Base-by-base conservation (phyloP, 78 protist genomes). In the Isochrysis galbana region DNA sequence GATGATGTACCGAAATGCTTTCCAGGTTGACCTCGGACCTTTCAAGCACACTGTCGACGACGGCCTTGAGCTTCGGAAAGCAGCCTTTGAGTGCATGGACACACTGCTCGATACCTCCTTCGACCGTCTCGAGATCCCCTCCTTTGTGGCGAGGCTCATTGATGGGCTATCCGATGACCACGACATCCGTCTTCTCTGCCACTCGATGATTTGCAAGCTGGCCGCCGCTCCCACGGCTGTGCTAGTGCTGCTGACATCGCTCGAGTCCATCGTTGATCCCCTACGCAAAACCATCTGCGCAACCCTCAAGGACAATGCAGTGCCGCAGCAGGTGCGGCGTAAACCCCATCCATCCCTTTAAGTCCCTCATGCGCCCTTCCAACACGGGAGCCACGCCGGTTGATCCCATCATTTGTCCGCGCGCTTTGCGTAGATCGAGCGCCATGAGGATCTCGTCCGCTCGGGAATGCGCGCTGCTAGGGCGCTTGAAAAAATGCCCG, bases 41-140 rank as follows among this genome's bases (percentile, higher is more conserved):
- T 98, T 98, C 95, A 98, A 91, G 95, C 98, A 97, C 94, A 80
- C n/a, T 34, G 96, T 97, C 45, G 99, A 98, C 94, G 98, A 97
- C 48, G 99, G 99, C 38, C 94, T 98, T 48, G 99, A 98, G 88
- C 74, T 95, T 11, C 93, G 97, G 39, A 96, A 96, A 94, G 74
- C 74, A 21, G 98, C 97, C 19, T 98, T 87, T 46, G 99, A 98
- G 92, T 95, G 98, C 88, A 93, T 98, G 97, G 97, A 97, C 93
- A 96, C 98, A 26, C 87, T 98, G 21, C 93, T 98, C 70, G 98
- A 95, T 29, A 87, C 94, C 21, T 69, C 93, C 23, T 26, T 78
- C 36, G 97, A 94, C 38, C 78, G 72, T 10, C 34, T 97, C 67
- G 94, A 87, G 23, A 22, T 94, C 4, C 46, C 45, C 5, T 80